Conservation (phyloP, 345 rosid genomes). For the Excoecaria agallocha region DNA sequence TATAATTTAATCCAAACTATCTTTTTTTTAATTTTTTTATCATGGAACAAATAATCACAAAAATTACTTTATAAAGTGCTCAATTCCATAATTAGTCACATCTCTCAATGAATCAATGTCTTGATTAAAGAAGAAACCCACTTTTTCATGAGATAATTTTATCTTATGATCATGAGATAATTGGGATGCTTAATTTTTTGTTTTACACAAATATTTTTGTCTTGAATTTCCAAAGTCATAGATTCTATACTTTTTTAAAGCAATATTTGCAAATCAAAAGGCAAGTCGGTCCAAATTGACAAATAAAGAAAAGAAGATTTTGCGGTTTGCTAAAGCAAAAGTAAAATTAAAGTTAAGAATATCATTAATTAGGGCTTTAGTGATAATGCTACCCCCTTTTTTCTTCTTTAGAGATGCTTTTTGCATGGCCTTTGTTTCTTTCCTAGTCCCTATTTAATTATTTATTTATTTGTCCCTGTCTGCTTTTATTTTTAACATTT, state of each 20-base stretch:
- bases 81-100: neutral
- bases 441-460: neutral
- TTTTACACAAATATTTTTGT: neutral
- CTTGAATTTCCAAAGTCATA: neutral
- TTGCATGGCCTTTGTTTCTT: constrained; percentile 19
- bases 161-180: no score
- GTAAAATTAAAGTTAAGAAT: constrained; percentile 19
- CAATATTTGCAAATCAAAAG: constrained; percentile 5
- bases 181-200: no score
- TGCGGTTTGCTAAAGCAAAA: constrained; percentile 28
- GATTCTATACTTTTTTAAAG: constrained; percentile 8
- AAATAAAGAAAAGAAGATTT: constrained; percentile 13
- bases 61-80: neutral
- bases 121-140: neutral
- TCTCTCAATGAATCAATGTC: neutral
- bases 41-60: no score
- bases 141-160: neutral
- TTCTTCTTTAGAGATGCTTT: neutral
- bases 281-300: constrained; percentile 24
- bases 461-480: neutral
- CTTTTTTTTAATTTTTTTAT: no score
- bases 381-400: neutral
- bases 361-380: neutral
- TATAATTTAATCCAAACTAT: no score
- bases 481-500: neutral